Evolutionary conservation across 306 rosid species (phyloP), one percentile per base, ranked within the genome.

Genomic region (Begonia peltatifolia): DNA sequence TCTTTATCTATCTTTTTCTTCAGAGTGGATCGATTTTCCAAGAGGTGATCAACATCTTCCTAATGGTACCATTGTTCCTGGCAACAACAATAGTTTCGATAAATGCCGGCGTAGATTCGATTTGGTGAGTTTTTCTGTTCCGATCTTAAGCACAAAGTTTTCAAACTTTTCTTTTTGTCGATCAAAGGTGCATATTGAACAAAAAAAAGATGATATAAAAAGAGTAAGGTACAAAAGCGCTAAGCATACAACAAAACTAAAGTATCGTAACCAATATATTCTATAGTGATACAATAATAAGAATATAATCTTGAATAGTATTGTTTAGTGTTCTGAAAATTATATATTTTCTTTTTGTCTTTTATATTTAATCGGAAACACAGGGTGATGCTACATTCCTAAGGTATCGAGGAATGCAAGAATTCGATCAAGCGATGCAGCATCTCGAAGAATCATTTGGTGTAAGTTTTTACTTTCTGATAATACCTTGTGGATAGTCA

Each of bases 11-110:
- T 44, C 61, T 73, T 36, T 62, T 52, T 51, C 44, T 52, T 52
- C 81, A 92, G 99, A 87, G 79, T 92, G 99, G 99, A 92, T 92
- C 54, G 99, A 92, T 77, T 92, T 92, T 81, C 99, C 99, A 55
- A 81, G 99, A 71, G 82, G 65, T 17, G 90, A 64, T 20, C 97
- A 78, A 61, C 82, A 22, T 46, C 95, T 89, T 71, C 79, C 90
- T 57, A 46, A 14, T 51, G 97, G 97, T 14, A 4, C 6, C 66
- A 17, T 78, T 54, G 1, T 85, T 69, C 82, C 67, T 23, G 97
- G 97, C 63, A 90, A 90, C 69, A 67, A 71, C 42, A 8, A 30
- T 67, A 90, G 94, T 69, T 90, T 11, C 61, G 97, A 90, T 74
- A 90, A 83, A 78, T 85, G 97, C 64, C 79, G 97, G 63, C 97